Percentiles rank a stretch among this genome's conserved stretches.
Evolutionary conservation across 2,329 filamentous ascomycete genomes (phyloP).

Genomic region (Xylariaceae sp.): DNA sequence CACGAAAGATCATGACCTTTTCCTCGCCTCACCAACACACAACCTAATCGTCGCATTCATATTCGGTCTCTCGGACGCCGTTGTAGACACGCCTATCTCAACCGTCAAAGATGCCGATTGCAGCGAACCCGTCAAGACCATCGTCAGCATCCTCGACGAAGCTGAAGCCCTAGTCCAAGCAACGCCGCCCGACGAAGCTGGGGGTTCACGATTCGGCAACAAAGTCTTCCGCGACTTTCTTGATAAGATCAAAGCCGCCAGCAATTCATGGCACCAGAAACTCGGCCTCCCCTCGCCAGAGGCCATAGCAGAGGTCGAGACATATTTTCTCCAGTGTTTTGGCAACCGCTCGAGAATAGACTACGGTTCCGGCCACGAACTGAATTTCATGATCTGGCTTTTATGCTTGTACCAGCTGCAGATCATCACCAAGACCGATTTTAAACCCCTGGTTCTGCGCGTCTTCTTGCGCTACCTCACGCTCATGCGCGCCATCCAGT

Average conservation of each 20-base stretch:
- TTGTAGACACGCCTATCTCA: constrained; percentile 64
- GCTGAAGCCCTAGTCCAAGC: constrained; percentile 60
- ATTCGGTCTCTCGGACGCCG: constrained; percentile 78
- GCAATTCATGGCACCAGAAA: constrained; percentile 56
- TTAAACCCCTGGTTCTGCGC: constrained; percentile 66
- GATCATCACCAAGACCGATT: constrained; percentile 59
- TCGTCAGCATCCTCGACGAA: constrained; percentile 65
- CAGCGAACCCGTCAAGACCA: constrained; percentile 55
- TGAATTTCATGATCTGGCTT: constrained; percentile 96
- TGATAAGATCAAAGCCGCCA: constrained; percentile 57
- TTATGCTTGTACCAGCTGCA: constrained; percentile 83
- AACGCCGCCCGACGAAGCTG: constrained; percentile 78
- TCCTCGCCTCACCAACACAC: constrained; percentile 71
- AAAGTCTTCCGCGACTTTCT: constrained; percentile 82
- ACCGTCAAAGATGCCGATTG: constrained; percentile 51
- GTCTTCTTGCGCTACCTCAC: constrained; percentile 78
- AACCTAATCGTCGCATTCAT: constrained; percentile 75
- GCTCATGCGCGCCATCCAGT: constrained; percentile 83
- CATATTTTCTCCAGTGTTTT: constrained; percentile 78
- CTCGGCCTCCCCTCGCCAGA: constrained; percentile 48
- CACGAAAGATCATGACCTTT: constrained; percentile 71
- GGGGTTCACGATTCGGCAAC: constrained; percentile 90
- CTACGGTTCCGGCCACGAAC: constrained; percentile 94
- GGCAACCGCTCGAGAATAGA: constrained; percentile 85
- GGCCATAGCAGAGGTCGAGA: constrained; percentile 65